Evolutionary conservation across 306 rosid species (phyloP).

Genomic region (Vigna nakashimae): DNA sequence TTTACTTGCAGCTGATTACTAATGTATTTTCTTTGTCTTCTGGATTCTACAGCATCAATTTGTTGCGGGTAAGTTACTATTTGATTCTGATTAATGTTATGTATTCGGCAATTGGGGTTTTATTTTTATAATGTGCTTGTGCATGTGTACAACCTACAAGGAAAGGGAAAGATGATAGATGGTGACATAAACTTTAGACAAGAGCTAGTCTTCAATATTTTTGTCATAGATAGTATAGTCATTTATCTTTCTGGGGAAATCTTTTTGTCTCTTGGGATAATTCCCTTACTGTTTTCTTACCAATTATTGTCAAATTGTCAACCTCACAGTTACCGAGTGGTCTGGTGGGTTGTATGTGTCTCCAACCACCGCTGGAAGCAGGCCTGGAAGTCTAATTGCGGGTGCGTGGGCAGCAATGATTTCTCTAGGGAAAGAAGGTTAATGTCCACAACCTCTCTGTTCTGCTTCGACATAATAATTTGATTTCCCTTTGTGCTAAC

Average conservation of each 20-base stretch:
- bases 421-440: slow-evolving; percentile 90
- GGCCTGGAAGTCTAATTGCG: slow-evolving; percentile 92
- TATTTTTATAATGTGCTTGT: slow-evolving; percentile 5
- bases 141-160: neutral
- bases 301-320: slow-evolving; percentile 27
- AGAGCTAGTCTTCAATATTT: slow-evolving; percentile 22
- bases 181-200: slow-evolving; percentile 18
- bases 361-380: slow-evolving; percentile 97
- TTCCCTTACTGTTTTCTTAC: slow-evolving; percentile 40
- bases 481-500: slow-evolving; percentile 28
- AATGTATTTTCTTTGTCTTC: slow-evolving; percentile 55
- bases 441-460: slow-evolving; percentile 10
- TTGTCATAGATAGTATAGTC: slow-evolving; percentile 8
- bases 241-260: slow-evolving; percentile 24
- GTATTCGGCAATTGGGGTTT: neutral
- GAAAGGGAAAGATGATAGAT: slow-evolving; percentile 19
- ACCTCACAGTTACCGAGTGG: slow-evolving; percentile 91
- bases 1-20: slow-evolving; percentile 50
- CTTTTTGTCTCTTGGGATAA: slow-evolving; percentile 25
- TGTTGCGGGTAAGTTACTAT: slow-evolving; percentile 87
- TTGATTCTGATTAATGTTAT: slow-evolving; percentile 34
- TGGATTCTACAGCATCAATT: slow-evolving; percentile 88
- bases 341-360: slow-evolving; percentile 96
- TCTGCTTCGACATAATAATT: slow-evolving; percentile 19
- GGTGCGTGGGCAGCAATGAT: slow-evolving; percentile 99